Evolutionary conservation across 169 alveolate species (phyloP).

Genomic region (Perkinsus chesapeaki): DNA sequence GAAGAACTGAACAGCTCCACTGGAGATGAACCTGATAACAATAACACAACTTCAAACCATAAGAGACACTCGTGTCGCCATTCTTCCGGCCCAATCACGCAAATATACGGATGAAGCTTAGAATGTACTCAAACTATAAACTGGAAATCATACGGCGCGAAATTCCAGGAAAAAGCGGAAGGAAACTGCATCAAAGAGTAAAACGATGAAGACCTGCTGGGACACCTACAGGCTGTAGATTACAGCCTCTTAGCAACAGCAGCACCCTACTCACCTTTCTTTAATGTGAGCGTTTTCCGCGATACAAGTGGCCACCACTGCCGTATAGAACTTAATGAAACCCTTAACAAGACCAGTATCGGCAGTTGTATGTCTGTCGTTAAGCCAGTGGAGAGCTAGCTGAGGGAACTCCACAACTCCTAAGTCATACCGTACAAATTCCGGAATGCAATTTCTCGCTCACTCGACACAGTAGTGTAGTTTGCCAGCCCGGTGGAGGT

Average conservation of each 20-base stretch:
- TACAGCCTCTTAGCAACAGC: too few species aligned
- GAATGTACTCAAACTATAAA: too few species aligned
- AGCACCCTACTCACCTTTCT: background rate
- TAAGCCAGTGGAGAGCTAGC: background rate
- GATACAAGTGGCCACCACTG: background rate
- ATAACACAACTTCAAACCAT: too few species aligned
- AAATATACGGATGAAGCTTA: too few species aligned
- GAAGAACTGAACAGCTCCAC: background rate
- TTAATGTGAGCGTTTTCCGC: background rate
- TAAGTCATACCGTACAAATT: background rate
- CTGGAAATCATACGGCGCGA: too few species aligned
- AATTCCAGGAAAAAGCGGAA: too few species aligned
- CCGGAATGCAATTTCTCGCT: background rate
- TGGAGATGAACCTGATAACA: background rate
- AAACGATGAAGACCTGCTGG: too few species aligned
- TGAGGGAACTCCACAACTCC: background rate
- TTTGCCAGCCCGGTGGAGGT: background rate
- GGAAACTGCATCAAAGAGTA: too few species aligned
- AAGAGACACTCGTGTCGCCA: too few species aligned
- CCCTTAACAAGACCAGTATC: background rate
- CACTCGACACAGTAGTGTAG: background rate
- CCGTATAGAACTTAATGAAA: background rate
- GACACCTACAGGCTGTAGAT: too few species aligned
- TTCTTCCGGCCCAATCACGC: too few species aligned
- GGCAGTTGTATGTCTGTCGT: background rate